Conservation (phyloP, 805 yeast species). For the Wickerhamomyces silvicola region DNA sequence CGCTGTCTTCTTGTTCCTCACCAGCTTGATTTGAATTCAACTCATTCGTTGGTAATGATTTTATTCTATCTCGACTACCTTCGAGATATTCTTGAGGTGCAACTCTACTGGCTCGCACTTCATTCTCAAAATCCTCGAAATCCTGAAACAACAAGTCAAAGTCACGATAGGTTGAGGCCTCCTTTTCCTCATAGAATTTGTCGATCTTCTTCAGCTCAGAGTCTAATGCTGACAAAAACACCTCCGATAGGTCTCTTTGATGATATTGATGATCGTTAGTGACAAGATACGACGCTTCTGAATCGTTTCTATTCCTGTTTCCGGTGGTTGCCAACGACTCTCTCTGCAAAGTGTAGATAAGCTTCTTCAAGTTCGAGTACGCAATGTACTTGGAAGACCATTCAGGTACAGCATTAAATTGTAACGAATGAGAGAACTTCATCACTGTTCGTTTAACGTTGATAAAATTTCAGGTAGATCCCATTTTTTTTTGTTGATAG, state of each 20-base stretch:
- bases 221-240: slow-evolving; percentile 70
- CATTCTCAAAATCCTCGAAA: slow-evolving; percentile 50
- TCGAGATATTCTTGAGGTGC: background rate
- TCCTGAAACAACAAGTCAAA: slow-evolving; percentile 56
- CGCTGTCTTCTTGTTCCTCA: no score
- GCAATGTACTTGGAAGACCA: slow-evolving; percentile 93
- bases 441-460: no score
- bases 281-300: slow-evolving; percentile 23
- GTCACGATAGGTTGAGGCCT: slow-evolving; percentile 45
- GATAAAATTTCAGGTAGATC: no score
- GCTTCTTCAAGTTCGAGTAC: slow-evolving; percentile 79
- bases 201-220: slow-evolving; percentile 73
- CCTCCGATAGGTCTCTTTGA: slow-evolving; percentile 41
- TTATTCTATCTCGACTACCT: slow-evolving; percentile 18
- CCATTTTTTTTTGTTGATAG: no score
- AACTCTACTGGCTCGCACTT: slow-evolving; percentile 7
- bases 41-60: slow-evolving; percentile 9
- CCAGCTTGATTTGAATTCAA: background rate
- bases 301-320: slow-evolving; percentile 13
- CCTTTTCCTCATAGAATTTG: slow-evolving; percentile 63
- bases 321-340: slow-evolving; percentile 30
- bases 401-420: slow-evolving; percentile 97
- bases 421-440: slow-evolving; percentile 94
- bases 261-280: slow-evolving; percentile 26
- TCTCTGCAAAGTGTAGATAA: slow-evolving; percentile 76